phyloP scores from a whole-genome alignment of 305 asterid genomes.

The Rubia tinctorum region DNA sequence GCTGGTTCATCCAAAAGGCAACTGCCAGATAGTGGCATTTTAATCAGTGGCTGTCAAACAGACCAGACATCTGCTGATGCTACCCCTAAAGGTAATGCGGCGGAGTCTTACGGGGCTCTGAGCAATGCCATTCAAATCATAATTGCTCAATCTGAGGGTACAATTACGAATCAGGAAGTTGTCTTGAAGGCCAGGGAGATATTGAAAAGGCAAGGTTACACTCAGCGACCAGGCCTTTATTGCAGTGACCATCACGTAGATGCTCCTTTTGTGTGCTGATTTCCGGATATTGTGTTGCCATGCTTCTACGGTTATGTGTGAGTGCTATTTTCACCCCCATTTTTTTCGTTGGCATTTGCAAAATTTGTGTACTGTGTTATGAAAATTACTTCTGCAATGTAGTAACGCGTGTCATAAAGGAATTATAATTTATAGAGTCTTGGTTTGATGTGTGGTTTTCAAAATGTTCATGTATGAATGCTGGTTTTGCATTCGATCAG shows the following conservation, averaged over 20 bases:
- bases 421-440: background rate
- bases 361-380: background rate
- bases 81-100: constrained; percentile 55
- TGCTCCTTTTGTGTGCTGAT: constrained; percentile 71
- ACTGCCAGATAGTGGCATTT: constrained; percentile 68
- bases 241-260: constrained; percentile 74
- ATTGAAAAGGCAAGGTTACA: constrained; percentile 77
- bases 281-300: background rate
- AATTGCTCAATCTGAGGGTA: constrained; percentile 62
- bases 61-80: constrained; percentile 93
- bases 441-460: background rate
- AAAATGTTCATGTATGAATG: background rate
- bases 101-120: constrained; percentile 77
- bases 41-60: constrained; percentile 90
- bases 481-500: background rate
- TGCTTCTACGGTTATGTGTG: constrained; percentile 5
- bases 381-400: background rate
- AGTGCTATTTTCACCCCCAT: background rate
- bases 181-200: constrained; percentile 66
- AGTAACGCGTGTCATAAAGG: background rate
- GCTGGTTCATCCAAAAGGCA: constrained; percentile 61
- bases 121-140: constrained; percentile 90
- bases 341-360: background rate
- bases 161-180: constrained; percentile 59
- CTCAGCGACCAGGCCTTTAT: constrained; percentile 86